Base-by-base conservation (phyloP, 805 yeast species). In the Candida khao-thaluensis region DNA sequence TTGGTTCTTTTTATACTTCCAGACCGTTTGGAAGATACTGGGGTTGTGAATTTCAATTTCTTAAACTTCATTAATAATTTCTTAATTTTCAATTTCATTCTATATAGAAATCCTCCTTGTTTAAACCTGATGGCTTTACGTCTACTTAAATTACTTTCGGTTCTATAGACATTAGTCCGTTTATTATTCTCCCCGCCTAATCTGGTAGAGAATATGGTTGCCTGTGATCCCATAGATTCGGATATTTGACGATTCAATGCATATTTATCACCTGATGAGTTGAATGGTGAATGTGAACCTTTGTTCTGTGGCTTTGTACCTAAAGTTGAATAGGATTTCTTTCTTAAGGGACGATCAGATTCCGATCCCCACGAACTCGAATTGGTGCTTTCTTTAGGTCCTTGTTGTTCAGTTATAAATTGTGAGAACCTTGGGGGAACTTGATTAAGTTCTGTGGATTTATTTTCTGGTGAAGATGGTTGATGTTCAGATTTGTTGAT, bases 201-300 rank as follows among this genome's bases (percentile, higher is more conserved):
- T 41, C 70, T 50, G 7, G 72, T 68, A n/a, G 71, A 65, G 45
- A 68, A 68, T 24, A 68, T 68, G 0, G 74, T 69, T 17, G 69
- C 72, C 45, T 67, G 73, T 0, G 72, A 66, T 4, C 65, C 71
- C 68, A 62, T 59, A 38, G 66, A 60, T 30, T 57, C 53, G 33
- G 70, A 62, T 24, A 64, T 61, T 33, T 47, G 42, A 18, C 47
- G 23, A 18, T 32, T 26, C 21, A 47, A 26, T 22, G 17, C 37
- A 24, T 31, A 17, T 5, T 12, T 17, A 10, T 37, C 36, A 34
- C 9, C 26, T 4, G 38, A 28, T 5, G 31, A 20, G 22, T n/a
- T 25, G 7, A 11, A 17, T 7, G 34, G 37, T 10, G 30, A 14
- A 7, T n/a, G 3, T 21, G 18, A 21, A 7, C 20, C n/a, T 18